Base-by-base conservation (phyloP, 2,329 filamentous ascomycete species). In the Monosporascus sp. region DNA sequence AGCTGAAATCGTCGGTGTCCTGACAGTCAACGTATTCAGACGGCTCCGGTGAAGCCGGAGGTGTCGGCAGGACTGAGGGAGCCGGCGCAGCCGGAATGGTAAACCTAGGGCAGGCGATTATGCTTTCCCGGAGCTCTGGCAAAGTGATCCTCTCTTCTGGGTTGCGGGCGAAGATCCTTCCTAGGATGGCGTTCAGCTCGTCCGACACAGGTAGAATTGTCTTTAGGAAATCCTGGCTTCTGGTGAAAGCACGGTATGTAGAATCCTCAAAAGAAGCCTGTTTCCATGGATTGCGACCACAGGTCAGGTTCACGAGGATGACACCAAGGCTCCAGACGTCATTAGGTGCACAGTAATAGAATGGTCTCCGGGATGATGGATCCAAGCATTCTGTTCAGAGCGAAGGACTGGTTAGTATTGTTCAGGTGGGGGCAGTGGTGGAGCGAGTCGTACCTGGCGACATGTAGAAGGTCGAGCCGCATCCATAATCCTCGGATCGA, bases 381-480 rank as follows among this genome's bases (percentile, higher is more conserved):
- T 97, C 81, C 67, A 86, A 84, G 70, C 94, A 99, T 83, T 99
- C 94, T 97, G 72, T 51, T 59, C 50, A 57, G 54, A 56, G 52
- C 59, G 37, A 59, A 52, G 57, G 57, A 37, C 53, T 47, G 50
- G 57, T 65, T 53, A 64, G 60, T 64, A 56, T 57, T 56, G 50
- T 49, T 44, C 54, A 53, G 25, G 18, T 55, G 49, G 43, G 52
- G 47, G 46, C 53, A 49, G 51, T 54, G 52, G 50, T 49, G 51
- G 41, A 45, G 50, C 47, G 55, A 60, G 59, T 76, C 83, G 71
- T 88, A 97, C 93, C 93, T 83, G 94, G 94, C 68, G 91, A 96
- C 94, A 97, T 99, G 76, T 99, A 99, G 67, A 97, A 97, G 15
- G 93, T 97, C 35, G 94, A 97, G 58, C 94, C 94, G 70, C 94